Evolutionary conservation across 2,329 filamentous ascomycete genomes (phyloP).

Genomic region (Colletotrichum gigasporum): DNA sequence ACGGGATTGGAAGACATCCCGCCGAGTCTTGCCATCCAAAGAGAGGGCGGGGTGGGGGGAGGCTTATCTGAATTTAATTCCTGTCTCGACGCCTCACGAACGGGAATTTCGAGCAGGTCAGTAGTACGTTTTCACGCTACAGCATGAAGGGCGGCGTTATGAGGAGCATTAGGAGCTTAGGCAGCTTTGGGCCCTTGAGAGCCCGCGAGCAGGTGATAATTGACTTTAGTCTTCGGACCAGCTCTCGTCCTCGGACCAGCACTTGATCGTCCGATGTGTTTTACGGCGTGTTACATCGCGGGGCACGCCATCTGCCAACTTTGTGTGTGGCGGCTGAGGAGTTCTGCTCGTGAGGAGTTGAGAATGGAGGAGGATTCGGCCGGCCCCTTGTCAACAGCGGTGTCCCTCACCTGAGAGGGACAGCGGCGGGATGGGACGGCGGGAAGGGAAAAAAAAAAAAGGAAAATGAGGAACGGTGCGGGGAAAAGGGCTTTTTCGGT

Average conservation of each 20-base stretch:
- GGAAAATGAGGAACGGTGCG: conserved; percentile 12
- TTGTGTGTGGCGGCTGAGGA: too few species aligned
- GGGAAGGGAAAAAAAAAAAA: too few species aligned
- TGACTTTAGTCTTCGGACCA: not conserved
- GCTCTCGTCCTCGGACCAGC: not conserved
- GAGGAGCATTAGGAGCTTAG: conserved; percentile 2
- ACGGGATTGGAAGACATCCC: not conserved
- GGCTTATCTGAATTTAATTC: conserved; percentile 9
- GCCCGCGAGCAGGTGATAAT: not conserved
- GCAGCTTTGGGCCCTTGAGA: not conserved
- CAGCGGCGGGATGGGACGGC: not conserved
- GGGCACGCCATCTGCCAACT: too few species aligned
- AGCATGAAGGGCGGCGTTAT: conserved; percentile 24
- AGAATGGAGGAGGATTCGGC: not conserved
- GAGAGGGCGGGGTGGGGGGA: not conserved
- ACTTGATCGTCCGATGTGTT: not conserved
- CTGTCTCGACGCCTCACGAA: not conserved
- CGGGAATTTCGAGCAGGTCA: not conserved
- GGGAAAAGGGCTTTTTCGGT: not conserved
- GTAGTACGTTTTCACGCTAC: not conserved
- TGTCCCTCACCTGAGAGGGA: too few species aligned
- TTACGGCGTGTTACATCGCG: not conserved
- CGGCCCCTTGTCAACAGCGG: not conserved
- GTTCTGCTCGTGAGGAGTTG: not conserved
- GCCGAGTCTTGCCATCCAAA: not conserved